These are phyloP conservation scores for Vitis cinerea DNA, from an alignment of 164 flowering plant genomes.

Conservation along the genomic window DNA sequence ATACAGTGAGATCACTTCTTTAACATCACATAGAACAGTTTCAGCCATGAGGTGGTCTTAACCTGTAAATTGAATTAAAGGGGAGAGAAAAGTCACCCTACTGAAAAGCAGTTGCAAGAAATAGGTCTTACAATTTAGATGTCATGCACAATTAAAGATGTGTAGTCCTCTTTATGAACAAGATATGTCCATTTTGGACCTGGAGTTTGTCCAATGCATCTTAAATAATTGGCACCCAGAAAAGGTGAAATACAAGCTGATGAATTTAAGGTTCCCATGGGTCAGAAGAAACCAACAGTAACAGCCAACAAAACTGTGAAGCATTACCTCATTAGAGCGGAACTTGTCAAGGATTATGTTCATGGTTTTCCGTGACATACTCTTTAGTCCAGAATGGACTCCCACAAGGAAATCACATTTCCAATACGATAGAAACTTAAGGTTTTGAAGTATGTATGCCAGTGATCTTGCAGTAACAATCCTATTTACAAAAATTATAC, in stretches of 20 bases:
- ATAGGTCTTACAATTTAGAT: no score
- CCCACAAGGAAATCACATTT: conserved; percentile 84
- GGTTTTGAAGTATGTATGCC: conserved; percentile 54
- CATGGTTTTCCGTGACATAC: conserved; percentile 69
- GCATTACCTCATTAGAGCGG: conserved; percentile 76
- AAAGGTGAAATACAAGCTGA: no score
- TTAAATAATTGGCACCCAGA: not conserved
- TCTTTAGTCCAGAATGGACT: conserved; percentile 63
- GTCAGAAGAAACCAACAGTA: not conserved
- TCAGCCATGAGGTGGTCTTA: no score
- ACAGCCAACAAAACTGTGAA: conserved; percentile 5
- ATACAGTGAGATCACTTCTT: no score
- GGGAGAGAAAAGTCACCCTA: no score
- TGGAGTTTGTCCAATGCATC: no score
- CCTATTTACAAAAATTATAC: conserved; percentile 91
- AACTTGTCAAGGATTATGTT: conserved; percentile 69
- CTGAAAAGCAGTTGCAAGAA: no score
- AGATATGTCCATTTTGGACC: no score
- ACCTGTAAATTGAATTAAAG: no score
- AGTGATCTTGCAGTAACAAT: conserved; percentile 81
- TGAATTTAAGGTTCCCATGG: not conserved
- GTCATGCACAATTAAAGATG: no score
- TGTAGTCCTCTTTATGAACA: no score
- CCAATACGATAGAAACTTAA: conserved; percentile 62
- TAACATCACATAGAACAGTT: no score